These are phyloP conservation scores for Cucumis melo DNA, from an alignment of 306 rosid genomes.

Conservation along the genomic window DNA sequence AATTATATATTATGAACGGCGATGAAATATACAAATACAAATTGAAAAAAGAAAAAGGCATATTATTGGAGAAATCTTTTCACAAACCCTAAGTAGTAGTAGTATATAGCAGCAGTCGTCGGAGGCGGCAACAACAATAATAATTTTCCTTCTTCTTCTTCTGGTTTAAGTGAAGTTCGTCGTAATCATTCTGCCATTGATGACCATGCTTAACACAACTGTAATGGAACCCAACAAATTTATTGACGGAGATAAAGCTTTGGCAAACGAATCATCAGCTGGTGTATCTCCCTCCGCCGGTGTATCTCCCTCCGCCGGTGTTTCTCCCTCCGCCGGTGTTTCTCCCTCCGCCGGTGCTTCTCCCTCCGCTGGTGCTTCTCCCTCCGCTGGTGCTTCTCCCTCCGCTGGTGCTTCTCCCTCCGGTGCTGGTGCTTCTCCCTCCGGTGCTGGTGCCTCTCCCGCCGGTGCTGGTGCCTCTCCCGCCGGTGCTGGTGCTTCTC, in stretches of 20 bases:
- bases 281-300: not conserved
- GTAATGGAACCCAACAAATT: not conserved
- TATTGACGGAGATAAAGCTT: not conserved
- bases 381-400: too few species aligned
- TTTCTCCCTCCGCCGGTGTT: too few species aligned
- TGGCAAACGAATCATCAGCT: not conserved
- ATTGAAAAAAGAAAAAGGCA: not conserved
- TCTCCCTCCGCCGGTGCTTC: too few species aligned
- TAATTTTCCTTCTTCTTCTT: not conserved
- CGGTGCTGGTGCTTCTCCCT: not conserved
- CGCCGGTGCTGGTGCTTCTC: too few species aligned
- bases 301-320: too few species aligned
- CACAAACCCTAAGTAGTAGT: not conserved
- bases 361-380: too few species aligned
- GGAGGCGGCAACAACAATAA: not conserved
- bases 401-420: too few species aligned
- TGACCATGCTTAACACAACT: not conserved
- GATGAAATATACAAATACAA: not conserved
- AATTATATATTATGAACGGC: not conserved
- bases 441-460: too few species aligned
- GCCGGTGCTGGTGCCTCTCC: too few species aligned
- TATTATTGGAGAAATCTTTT: conserved; percentile 1
- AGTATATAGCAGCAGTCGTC: too few species aligned
- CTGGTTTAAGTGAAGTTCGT: not conserved
- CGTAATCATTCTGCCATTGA: not conserved